Evolutionary conservation across 345 rosid species (phyloP), one percentile per base, ranked within the genome.

Genomic region (Carallia pectinifolia): DNA sequence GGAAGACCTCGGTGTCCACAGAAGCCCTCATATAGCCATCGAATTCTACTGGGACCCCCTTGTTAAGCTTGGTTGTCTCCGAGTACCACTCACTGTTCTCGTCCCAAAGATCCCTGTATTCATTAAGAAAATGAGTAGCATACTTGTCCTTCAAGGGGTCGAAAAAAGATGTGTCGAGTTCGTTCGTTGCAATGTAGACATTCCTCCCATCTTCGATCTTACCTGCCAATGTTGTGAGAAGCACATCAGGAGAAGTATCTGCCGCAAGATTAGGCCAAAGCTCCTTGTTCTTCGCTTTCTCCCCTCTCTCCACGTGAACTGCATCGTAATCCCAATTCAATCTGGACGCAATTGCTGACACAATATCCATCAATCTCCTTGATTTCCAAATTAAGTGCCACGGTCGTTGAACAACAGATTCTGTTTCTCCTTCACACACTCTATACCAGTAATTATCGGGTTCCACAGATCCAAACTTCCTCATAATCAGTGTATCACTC

Each of bases 381-480:
- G 99, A 95, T 75, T 95, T 92, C 97, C 97, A 92, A 55, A 92
- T n/a, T 70, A 92, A 74, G 84, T 89, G 90, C 98, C 97, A 95
- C 1, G 99, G 98, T 68, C 99, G 84, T 59, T 86, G 83, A 58
- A 95, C 80, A 30, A 83, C 81, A 56, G 99, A 86, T 65, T 85
- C 99, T 5, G 94, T 83, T 71, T 90, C 97, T 53, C 98, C 99
- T 77, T 92, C 97, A 15, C 99, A 95, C 16, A 92, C 99, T 47
- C 97, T 85, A 69, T 95, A 95, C 99, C 97, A 95, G 81, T 89
- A 95, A 71, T 95, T 92, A 75, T 95, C 97, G 6, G 98, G 97
- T 74, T 95, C 98, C 1, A 88, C 97, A 1, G 82, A 79, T 67
- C 99, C 98, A 69, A 95, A 95, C 85, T 92, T 95, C 70, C 98